These are phyloP conservation scores for Puccinia hordei DNA, from an alignment of 1,284 basidiomycete species.

Conservation along the genomic window DNA sequence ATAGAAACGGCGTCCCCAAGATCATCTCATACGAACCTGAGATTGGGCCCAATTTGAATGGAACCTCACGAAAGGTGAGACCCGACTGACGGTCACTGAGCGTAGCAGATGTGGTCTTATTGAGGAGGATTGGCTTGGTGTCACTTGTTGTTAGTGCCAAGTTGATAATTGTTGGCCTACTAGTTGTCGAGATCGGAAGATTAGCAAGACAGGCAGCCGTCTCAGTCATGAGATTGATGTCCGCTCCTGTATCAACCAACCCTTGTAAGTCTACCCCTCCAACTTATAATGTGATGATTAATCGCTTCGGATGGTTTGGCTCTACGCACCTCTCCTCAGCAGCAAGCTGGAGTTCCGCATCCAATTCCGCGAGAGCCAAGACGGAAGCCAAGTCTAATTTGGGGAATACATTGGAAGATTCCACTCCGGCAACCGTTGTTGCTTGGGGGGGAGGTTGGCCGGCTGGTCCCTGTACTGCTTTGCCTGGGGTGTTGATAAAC, in stretches of 20 bases:
- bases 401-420: not conserved
- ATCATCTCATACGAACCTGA: conserved; percentile 49
- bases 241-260: too few species aligned
- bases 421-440: not conserved
- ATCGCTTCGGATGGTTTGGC: not conserved
- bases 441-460: not conserved
- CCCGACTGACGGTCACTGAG: not conserved
- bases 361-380: not conserved
- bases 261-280: too few species aligned
- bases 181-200: not conserved
- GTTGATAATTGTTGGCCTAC: not conserved
- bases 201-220: not conserved
- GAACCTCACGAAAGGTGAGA: not conserved
- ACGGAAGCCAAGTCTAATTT: not conserved
- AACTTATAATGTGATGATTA: too few species aligned
- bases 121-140: not conserved
- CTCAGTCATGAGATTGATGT: not conserved
- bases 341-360: not conserved
- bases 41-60: not conserved
- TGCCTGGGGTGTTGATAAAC: too few species aligned
- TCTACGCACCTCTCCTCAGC: not conserved
- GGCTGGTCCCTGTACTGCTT: not conserved
- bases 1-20: conserved; percentile 10
- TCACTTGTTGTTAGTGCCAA: not conserved
- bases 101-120: not conserved